phyloP scores from a whole-genome alignment of 1,284 basidiomycete species.

The Vanrija sp. region DNA sequence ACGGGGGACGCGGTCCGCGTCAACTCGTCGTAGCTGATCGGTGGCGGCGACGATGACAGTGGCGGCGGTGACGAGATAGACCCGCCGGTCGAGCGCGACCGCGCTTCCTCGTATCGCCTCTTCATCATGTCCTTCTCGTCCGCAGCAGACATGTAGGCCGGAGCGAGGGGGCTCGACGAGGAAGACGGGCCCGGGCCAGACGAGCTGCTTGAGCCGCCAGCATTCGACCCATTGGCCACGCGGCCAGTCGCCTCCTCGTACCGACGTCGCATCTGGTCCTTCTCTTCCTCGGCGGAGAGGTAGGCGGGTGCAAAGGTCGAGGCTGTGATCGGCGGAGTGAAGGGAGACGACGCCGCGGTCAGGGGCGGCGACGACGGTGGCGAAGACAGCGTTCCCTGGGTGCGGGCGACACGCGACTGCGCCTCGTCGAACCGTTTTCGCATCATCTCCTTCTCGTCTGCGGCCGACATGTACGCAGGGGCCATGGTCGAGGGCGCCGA shows the following conservation, averaged over 20 bases:
- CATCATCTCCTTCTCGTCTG: conserved; percentile 27
- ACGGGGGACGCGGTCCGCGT: background rate
- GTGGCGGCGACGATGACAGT: background rate
- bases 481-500: background rate
- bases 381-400: background rate
- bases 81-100: background rate
- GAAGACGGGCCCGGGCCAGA: background rate
- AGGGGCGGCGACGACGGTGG: background rate
- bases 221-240: background rate
- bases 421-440: conserved; percentile 39
- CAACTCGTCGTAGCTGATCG: background rate
- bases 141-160: conserved; percentile 11
- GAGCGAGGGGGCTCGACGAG: background rate
- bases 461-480: conserved; percentile 13
- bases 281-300: conserved; percentile 25
- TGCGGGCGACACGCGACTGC: conserved; percentile 49
- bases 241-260: conserved; percentile 23
- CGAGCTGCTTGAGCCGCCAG: background rate
- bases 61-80: background rate
- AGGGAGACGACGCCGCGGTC: background rate
- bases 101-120: conserved; percentile 26
- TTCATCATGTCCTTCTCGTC: conserved; percentile 31
- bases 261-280: conserved; percentile 35
- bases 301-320: background rate
- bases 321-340: background rate